Base-by-base conservation (phyloP, 352 stramenopile species). In the Albugo laibachii region DNA sequence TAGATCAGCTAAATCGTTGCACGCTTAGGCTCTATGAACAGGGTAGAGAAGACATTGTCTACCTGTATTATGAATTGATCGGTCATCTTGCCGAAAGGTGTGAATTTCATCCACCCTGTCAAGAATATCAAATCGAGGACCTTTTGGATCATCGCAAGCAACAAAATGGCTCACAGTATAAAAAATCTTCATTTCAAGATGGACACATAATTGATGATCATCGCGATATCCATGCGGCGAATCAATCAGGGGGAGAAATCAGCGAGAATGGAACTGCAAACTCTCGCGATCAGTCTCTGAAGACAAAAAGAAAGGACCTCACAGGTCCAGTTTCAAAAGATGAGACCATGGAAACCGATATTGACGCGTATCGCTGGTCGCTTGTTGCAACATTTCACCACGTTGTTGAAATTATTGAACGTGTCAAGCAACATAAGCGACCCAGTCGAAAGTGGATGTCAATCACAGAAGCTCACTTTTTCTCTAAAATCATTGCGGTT, bases 371-470 rank as follows among this genome's bases (percentile, higher is more conserved):
- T 45, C 57, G 72, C 1, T 82, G 69, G 38, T 52, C 80, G 13
- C 55, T 84, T 2, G 68, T 82, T n/a, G 69, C 69, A n/a, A 84
- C 69, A 1, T 84, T 80, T 55, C 79, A 82, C 57, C 68, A 78
- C 43, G 72, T 75, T 2, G 55, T 66, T 11, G 69, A 81, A 47
- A 82, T 62, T 46, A 58, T 84, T 15, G 69, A 84, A 15, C 55
- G 49, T 5, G 66, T 61, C 0, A 59, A 63, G 10, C 41, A 52
- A 3, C 38, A 43, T 24, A 19, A 24, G 8, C 16, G 16, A 8
- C 38, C 16, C 8, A 8, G 20, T 24, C 38, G 38, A 43, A 70
- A 65, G 36, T 56, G 57, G 16, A 65, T 69, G 0, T 68, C 69
- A 8, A 58, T 76, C 15, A 48, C 62, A 4, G 69, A 84, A 54